A percentile compares a stretch with the other conserved stretches of the same genome.
These are phyloP conservation scores for Pleurotus sapidus DNA, from an alignment of 768 basidiomycete species.

Conservation along the genomic window DNA sequence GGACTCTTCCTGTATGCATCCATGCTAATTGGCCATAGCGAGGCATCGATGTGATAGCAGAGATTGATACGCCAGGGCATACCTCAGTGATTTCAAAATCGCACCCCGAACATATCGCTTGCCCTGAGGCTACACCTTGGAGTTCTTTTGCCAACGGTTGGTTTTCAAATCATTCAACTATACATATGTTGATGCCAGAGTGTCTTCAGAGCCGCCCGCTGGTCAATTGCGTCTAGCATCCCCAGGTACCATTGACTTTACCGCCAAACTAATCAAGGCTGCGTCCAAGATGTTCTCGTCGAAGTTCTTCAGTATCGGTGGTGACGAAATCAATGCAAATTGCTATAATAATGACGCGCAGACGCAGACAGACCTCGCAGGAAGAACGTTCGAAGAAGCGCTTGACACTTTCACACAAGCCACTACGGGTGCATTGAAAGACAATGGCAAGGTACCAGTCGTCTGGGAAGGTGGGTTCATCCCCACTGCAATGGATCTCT, in stretches of 20 bases:
- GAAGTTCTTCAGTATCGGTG: slow-evolving; percentile 74
- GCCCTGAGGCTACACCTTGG: slow-evolving; percentile 57
- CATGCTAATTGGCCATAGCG: slow-evolving; percentile 30
- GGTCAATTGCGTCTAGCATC: slow-evolving; percentile 79
- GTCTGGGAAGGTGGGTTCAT: slow-evolving; percentile 69
- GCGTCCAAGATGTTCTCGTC: slow-evolving; percentile 53
- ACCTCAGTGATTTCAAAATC: slow-evolving; percentile 61
- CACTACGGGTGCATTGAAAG: slow-evolving; percentile 54
- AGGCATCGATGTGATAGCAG: slow-evolving; percentile 74
- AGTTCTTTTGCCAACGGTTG: slow-evolving; percentile 48
- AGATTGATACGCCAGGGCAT: slow-evolving; percentile 86
- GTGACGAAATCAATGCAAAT: slow-evolving; percentile 72
- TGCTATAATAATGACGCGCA: slow-evolving; percentile 63
- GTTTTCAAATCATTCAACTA: background rate
- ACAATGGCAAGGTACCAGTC: slow-evolving; percentile 67
- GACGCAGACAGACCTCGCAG: slow-evolving; percentile 56
- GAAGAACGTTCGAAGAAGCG: slow-evolving; percentile 60
- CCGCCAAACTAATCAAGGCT: slow-evolving; percentile 46
- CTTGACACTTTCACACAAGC: slow-evolving; percentile 58
- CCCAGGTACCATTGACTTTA: slow-evolving; percentile 57
- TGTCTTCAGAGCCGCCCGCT: slow-evolving; percentile 62
- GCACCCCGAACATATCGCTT: slow-evolving; percentile 76
- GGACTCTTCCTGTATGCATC: too few species aligned
- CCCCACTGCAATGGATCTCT: background rate
- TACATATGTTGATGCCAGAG: too few species aligned